A percentile compares a stretch with the other conserved stretches of the same genome.
Evolutionary conservation across 225 moss, liverwort and hornwort genomes (phyloP).

Genomic region (Pseudoscleropodium purum): DNA sequence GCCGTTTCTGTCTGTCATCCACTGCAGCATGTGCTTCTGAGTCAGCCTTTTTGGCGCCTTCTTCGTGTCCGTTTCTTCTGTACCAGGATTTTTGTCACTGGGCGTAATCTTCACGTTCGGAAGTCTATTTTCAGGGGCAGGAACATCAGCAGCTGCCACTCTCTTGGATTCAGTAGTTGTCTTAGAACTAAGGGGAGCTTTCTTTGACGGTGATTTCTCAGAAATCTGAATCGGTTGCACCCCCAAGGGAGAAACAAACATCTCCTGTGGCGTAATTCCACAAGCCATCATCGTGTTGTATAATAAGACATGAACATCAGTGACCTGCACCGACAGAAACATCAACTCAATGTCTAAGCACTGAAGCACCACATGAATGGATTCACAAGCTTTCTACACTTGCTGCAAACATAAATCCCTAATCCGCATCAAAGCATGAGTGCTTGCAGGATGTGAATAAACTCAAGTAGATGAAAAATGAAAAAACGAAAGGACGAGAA

Average conservation of each 20-base stretch:
- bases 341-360: neutral
- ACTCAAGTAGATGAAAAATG: neutral
- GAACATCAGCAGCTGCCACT: neutral
- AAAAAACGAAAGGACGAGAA: neutral
- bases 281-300: slow-evolving; percentile 60
- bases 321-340: slow-evolving; percentile 26
- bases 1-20: slow-evolving; percentile 47
- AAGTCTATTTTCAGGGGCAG: neutral
- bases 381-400: neutral
- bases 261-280: slow-evolving; percentile 40
- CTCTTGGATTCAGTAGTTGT: neutral
- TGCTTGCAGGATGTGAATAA: neutral
- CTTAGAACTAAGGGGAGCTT: neutral
- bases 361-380: neutral
- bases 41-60: slow-evolving; percentile 39
- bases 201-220: neutral
- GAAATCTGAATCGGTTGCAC: neutral
- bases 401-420: neutral
- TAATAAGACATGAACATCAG: slow-evolving; percentile 38
- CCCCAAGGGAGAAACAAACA: slow-evolving; percentile 11
- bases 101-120: neutral
- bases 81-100: neutral
- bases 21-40: slow-evolving; percentile 52
- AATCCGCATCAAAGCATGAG: neutral
- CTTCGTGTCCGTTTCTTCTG: slow-evolving; percentile 17